phyloP scores from a whole-genome alignment of 352 stramenopile species.

The Detonula confervacea region DNA sequence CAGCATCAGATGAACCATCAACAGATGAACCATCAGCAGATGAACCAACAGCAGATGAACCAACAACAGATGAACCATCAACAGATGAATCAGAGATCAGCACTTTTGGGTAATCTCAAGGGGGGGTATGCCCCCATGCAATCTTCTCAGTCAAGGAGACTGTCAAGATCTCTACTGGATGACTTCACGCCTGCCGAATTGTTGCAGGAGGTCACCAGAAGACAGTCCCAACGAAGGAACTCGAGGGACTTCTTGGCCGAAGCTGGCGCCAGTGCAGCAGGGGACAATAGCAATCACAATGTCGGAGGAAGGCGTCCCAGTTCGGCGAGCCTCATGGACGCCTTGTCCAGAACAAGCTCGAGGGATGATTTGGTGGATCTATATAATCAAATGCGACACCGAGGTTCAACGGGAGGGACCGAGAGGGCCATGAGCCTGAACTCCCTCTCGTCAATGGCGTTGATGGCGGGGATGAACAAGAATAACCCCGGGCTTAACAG shows the following conservation, averaged over 20 bases:
- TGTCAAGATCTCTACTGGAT: background rate
- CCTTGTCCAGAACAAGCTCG: background rate
- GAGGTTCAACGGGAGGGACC: background rate
- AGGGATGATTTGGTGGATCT: background rate
- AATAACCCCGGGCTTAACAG: no score
- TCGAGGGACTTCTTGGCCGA: no score
- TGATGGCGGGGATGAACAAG: background rate
- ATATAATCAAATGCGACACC: background rate
- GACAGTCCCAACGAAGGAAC: background rate
- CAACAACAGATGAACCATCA: background rate
- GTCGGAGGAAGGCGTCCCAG: background rate
- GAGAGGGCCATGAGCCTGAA: background rate
- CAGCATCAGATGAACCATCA: no score
- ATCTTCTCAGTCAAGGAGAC: background rate
- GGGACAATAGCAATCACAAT: background rate
- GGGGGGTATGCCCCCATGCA: constrained; percentile 9
- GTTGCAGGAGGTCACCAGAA: background rate
- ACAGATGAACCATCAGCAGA: background rate
- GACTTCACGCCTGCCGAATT: constrained; percentile 9
- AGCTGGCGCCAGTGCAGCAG: no score
- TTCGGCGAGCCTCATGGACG: background rate
- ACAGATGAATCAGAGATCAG: background rate
- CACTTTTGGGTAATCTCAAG: background rate
- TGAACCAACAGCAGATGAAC: background rate
- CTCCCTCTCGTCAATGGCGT: background rate